Base-by-base conservation (phyloP, 306 rosid genomes). In the Clitoria ternatea region DNA sequence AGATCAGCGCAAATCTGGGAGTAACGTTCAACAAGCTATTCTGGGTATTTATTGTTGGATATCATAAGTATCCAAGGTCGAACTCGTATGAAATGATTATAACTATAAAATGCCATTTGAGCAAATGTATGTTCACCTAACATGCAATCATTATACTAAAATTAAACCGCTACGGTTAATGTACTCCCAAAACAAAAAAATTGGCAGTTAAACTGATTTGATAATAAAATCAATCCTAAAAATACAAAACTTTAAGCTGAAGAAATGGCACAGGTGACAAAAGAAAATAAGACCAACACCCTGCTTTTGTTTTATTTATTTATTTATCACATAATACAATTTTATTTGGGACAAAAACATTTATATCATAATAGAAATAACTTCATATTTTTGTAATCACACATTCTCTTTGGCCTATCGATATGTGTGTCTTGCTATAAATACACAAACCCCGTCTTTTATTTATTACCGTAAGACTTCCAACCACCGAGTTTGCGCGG, bases 371-470 rank as follows among this genome's bases (percentile, higher is more conserved):
- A n/a, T n/a, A n/a, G n/a, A n/a, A n/a, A n/a, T n/a, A n/a, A n/a
- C n/a, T n/a, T n/a, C n/a, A n/a, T n/a, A n/a, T n/a, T n/a, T n/a
- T n/a, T n/a, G n/a, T n/a, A n/a, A n/a, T n/a, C n/a, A n/a, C n/a
- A n/a, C n/a, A n/a, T n/a, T n/a, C n/a, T n/a, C n/a, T n/a, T n/a
- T n/a, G n/a, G n/a, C n/a, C 24, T 15, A 43, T 23, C 4, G 42
- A 35, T 69, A 7, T 44, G 47, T 26, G 8, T 1, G 24, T 64
- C 35, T 3, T 48, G 48, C 37, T 74, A 74, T 75, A 75, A 75
- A 75, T 53, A 44, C 61, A 67, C 24, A 11, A 70, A n/a, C 40
- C 63, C 74, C 78, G 37, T 42, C 36, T n/a, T 19, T 55, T 17
- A 24, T 19, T 55, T 17, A 24, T 43, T 7, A 6, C 18, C 37